Evolutionary conservation across 1,139 yeast species (phyloP), one percentile per base, ranked within the genome.

Genomic region (Saccharomyces hybrid): DNA sequence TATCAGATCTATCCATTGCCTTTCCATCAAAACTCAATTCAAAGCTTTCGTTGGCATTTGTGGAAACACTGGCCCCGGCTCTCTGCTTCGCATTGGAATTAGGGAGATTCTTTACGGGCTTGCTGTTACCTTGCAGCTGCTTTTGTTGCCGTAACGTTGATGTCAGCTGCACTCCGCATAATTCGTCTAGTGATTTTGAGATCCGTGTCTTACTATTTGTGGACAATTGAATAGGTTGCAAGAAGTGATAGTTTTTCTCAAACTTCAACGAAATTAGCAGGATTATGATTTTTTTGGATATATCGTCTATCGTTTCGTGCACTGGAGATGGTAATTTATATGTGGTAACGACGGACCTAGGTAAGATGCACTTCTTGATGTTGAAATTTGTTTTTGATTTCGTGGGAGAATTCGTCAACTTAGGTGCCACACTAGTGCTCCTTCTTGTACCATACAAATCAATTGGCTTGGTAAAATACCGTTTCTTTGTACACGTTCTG

Each of bases 11-110:
- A 59, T 73, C 74, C 68, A 74, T 63, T 2, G 76, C 77, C 55
- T 74, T 74, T 7, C 77, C 77, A 58, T 74, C 77, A 54, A 74
- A 74, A 60, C 76, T 72, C 51, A 74, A 56, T 28, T 74, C 77
- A 50, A 67, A 65, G 52, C 67, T 65, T 41, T 68, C 70, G 48
- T 67, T 65, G 41, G 47, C 47, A 16, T 53, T 41, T 3, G 19
- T 13, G 13, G 29, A 28, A 6, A 14, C 23, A 28, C n/a, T 46
- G 16, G 14, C 13, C 6, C 31, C 25, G 16, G 31, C n/a, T 46
- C 28, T 31, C 13, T 44, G 48, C 28, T 31, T 27, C 9, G 34
- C 13, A 7, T 28, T 29, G 29, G 19, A 32, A 26, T 50, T 47
- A 8, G 23, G 16, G 3, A 19, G 34, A 25, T 50, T 50, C 48